Percentiles rank a stretch among this genome's conserved stretches.
phyloP scores from a whole-genome alignment of 2,329 filamentous ascomycete genomes.

The Fusarium zealandicum region DNA sequence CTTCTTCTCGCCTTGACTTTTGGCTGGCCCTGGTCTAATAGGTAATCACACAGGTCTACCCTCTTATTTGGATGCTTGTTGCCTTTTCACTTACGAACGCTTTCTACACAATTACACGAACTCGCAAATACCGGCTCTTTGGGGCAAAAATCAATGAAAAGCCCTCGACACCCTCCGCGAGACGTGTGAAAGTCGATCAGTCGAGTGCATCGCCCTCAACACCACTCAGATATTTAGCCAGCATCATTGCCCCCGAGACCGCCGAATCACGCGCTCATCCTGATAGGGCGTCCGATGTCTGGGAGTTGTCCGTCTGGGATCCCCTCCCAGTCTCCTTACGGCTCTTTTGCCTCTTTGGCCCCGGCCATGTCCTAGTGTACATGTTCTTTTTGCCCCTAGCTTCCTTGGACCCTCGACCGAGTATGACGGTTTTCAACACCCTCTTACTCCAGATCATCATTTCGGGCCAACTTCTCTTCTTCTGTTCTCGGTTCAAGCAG shows the following conservation, averaged over 20 bases:
- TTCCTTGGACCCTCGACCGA: slow-evolving; percentile 79
- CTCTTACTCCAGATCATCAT: slow-evolving; percentile 78
- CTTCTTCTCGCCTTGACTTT: neutral
- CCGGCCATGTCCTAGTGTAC: slow-evolving; percentile 90
- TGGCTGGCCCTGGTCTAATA: slow-evolving; percentile 16
- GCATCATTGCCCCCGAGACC: slow-evolving; percentile 70
- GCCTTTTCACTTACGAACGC: slow-evolving; percentile 76
- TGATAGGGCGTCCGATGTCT: slow-evolving; percentile 83
- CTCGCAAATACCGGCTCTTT: slow-evolving; percentile 89
- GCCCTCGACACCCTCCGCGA: slow-evolving; percentile 83
- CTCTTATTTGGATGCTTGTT: slow-evolving; percentile 74
- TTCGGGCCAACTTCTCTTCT: slow-evolving; percentile 76
- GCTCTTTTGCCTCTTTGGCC: slow-evolving; percentile 90
- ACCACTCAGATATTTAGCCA: slow-evolving; percentile 77
- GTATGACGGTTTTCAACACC: slow-evolving; percentile 83
- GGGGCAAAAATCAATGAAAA: slow-evolving; percentile 80
- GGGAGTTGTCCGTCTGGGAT: slow-evolving; percentile 95
- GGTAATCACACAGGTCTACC: slow-evolving; percentile 61
- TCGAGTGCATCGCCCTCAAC: slow-evolving; percentile 75
- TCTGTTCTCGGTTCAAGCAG: slow-evolving; percentile 79
- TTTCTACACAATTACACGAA: slow-evolving; percentile 80
- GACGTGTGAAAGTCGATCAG: slow-evolving; percentile 81
- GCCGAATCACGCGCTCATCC: slow-evolving; percentile 87
- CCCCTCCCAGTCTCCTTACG: slow-evolving; percentile 83
- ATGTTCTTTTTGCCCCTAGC: slow-evolving; percentile 84